Evolutionary conservation across 805 yeast genomes (phyloP), one percentile per base, ranked within the genome.

Genomic region (Metschnikowia peoriensis): DNA sequence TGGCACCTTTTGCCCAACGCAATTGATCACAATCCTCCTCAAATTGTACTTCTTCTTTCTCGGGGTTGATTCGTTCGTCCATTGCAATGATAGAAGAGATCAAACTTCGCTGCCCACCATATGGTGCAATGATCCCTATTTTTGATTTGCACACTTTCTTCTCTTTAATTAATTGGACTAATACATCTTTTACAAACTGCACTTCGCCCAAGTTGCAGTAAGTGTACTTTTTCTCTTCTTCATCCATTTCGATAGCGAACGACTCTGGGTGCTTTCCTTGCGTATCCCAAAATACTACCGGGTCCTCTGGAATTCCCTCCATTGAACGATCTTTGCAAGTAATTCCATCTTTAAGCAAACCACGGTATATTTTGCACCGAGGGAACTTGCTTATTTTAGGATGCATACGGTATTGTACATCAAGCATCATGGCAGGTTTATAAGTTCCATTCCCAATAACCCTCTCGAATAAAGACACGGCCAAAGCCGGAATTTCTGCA

Each of bases 391-490:
- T 82, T 48, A 92, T 70, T 55, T 83, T 76, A 8, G 97, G 97
- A 64, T 92, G 87, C 97, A 92, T 92, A 71, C 98, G 85, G 70
- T 92, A 92, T 69, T 92, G 98, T 32, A 90, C 96, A 60, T 89
- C 96, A 48, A 92, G 77, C 53, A 90, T 77, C 12, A 38, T 27
- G 9, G 41, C 15, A 14, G 27, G 14, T 28, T 28, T 34, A 28
- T 28, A 38, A 28, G 41, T 9, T 1, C 40, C 40, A 27, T 46
- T 46, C 11, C 84, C 74, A 38, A 92, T 84, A 52, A 92, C 73
- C 61, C 97, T 80, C 69, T 92, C 97, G 68, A 92, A 92, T 46
- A 92, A 71, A 1, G 97, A 90, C 65, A 89, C 96, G 54, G 80
- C 81, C 50, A 92, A 77, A 17, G 97, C 97, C 0, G 96, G 96